phyloP scores from a whole-genome alignment of 306 rosid genomes.

The Trifolium fragiferum region DNA sequence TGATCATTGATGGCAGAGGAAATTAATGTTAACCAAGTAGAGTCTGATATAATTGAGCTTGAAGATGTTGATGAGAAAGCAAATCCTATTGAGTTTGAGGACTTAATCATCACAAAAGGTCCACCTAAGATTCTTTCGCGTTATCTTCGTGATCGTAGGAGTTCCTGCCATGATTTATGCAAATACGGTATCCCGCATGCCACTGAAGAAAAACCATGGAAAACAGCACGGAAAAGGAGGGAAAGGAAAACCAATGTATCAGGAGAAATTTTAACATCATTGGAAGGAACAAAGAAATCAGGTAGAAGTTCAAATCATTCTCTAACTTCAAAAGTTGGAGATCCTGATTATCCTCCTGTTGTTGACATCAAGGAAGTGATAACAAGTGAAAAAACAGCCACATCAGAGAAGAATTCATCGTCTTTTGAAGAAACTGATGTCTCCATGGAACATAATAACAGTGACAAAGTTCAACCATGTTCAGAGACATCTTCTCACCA shows the following conservation, averaged over 20 bases:
- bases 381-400: constrained; percentile 34
- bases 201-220: constrained; percentile 55
- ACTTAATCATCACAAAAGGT: constrained; percentile 21
- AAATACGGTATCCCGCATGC: constrained; percentile 66
- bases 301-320: constrained; percentile 9
- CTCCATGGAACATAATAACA: constrained; percentile 43
- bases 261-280: constrained; percentile 38
- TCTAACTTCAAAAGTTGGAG: constrained; percentile 5
- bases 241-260: constrained; percentile 34
- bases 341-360: constrained; percentile 22
- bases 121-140: constrained; percentile 59
- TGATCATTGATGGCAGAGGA: constrained; percentile 52
- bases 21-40: constrained; percentile 46
- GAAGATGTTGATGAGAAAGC: constrained; percentile 36
- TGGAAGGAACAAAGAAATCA: constrained; percentile 44
- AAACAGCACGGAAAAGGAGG: constrained; percentile 35
- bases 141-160: constrained; percentile 53
- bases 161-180: constrained; percentile 86
- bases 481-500: constrained; percentile 40
- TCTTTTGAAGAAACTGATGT: constrained; percentile 47
- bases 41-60: constrained; percentile 36
- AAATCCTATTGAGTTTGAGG: constrained; percentile 34
- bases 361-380: constrained; percentile 47
- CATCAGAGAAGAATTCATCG: constrained; percentile 47
- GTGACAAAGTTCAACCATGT: constrained; percentile 8